Base-by-base conservation (phyloP, 208 protist genomes). In the Crithidia sp. region DNA sequence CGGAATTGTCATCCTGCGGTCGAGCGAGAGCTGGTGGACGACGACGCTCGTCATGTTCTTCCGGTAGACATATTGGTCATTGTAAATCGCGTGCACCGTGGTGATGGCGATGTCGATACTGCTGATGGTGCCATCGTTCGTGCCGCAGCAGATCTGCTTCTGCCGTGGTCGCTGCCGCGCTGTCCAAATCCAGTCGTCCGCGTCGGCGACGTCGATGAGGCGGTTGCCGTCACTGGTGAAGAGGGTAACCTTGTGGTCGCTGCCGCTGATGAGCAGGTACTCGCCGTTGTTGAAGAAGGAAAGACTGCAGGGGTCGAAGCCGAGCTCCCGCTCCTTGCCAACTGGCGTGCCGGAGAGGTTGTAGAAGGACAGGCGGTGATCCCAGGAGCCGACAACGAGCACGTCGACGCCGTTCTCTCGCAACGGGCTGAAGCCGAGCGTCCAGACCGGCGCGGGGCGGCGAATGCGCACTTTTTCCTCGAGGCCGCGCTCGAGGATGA, bases 41-140 rank as follows among this genome's bases (percentile, higher is more conserved):
- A 99, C 80, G 16, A 99, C 94, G 61, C 98, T 91, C 40, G 97
- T 99, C 92, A 99, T 96, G 57, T 88, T 86, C 17, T 99, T 96
- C 44, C 98, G 89, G 72, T 88, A 98, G 10, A 98, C 96, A 83
- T 99, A 99, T 66, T 97, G 90, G 73, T 99, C 96, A 54, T 92
- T 71, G 76, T 98, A 98, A 60, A 99, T 90, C 74, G 95, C 89
- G 70, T 99, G 97, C 16, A 99, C 95, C 2, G 95, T 96, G 14
- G 74, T 87, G 67, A 98, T 86, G 41, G 76, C 54, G 44, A 99
- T 84, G 67, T 98, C 88, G 70, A 98, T 87, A 68, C 87, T 82
- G 59, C 85, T 89, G 54, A 99, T 83, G 40, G 69, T 85, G 40
- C 98, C 97, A 70, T 97, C 89, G 79, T 98, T 97, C 47, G 90